Conservation (phyloP, 345 rosid genomes). For the Carallia pectinifolia region DNA sequence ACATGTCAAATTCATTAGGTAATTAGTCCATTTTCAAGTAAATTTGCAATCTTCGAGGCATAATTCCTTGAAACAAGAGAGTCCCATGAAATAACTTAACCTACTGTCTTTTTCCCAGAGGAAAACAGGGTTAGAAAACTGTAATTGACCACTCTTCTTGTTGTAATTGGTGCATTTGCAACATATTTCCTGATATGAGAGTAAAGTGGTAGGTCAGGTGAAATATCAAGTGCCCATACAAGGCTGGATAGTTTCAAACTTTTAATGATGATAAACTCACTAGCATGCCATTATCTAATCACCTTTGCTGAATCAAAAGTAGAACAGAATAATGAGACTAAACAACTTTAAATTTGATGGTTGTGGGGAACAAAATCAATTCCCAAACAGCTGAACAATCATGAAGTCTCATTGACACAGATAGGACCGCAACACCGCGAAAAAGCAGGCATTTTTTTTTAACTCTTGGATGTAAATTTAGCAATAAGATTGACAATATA, state of each 20-base stretch:
- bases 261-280: conserved; percentile 79
- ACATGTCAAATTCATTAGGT: not conserved
- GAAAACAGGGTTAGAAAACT: not conserved
- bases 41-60: conserved; percentile 9
- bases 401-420: conserved; percentile 52
- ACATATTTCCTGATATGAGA: conserved; percentile 19
- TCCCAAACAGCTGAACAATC: conserved; percentile 75
- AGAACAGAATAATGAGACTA: conserved; percentile 61
- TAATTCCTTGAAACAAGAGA: conserved; percentile 4
- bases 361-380: conserved; percentile 95
- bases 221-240: conserved; percentile 36
- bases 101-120: not conserved
- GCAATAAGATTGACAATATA: too few species aligned
- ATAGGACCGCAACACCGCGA: conserved; percentile 47
- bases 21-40: conserved; percentile 4
- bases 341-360: conserved; percentile 47
- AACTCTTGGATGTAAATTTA: too few species aligned
- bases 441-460: conserved; percentile 21
- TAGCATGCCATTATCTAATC: conserved; percentile 68
- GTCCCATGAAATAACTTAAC: not conserved
- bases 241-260: conserved; percentile 51
- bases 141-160: conserved; percentile 9
- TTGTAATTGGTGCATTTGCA: not conserved
- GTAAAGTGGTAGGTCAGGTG: conserved; percentile 44
- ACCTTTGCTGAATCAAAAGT: conserved; percentile 66